Evolutionary conservation across 768 basidiomycete genomes (phyloP).

Genomic region (Gloeopeniophorella convolvens): DNA sequence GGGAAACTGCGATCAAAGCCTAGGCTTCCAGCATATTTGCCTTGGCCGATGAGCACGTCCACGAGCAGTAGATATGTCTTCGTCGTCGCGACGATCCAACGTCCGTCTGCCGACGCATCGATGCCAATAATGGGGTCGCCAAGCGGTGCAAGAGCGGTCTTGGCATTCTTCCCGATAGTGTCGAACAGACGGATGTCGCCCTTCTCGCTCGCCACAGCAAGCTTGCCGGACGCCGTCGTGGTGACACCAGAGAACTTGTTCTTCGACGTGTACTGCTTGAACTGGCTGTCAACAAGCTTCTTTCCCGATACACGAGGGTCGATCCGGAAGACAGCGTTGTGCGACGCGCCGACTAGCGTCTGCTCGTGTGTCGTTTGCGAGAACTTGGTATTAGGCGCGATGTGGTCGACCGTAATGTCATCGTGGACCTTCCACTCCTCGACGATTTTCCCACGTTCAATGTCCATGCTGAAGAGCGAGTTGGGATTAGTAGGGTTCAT

Average conservation of each 20-base stretch:
- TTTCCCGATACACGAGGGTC: slow-evolving; percentile 90
- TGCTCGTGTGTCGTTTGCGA: slow-evolving; percentile 90
- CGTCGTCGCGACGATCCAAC: slow-evolving; percentile 94
- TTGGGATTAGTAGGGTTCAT: slow-evolving; percentile 79
- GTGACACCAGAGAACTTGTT: slow-evolving; percentile 91
- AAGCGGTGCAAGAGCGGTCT: slow-evolving; percentile 91
- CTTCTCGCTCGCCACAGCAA: slow-evolving; percentile 94
- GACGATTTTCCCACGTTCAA: slow-evolving; percentile 91
- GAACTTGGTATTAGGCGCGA: slow-evolving; percentile 91
- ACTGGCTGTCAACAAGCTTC: slow-evolving; percentile 92
- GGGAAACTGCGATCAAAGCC: slow-evolving; percentile 97
- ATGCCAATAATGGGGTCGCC: slow-evolving; percentile 95
- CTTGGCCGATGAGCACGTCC: slow-evolving; percentile 91
- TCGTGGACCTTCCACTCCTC: slow-evolving; percentile 99
- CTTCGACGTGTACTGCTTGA: slow-evolving; percentile 93
- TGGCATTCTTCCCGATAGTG: slow-evolving; percentile 95
- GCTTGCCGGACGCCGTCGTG: slow-evolving; percentile 78
- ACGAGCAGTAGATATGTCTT: slow-evolving; percentile 91
- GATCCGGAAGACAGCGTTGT: slow-evolving; percentile 95
- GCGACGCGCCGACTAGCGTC: slow-evolving; percentile 88
- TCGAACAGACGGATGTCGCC: slow-evolving; percentile 96
- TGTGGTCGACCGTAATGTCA: slow-evolving; percentile 75
- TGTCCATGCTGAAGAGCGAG: slow-evolving; percentile 84
- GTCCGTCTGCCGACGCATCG: slow-evolving; percentile 89
- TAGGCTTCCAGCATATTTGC: slow-evolving; percentile 70